These are phyloP conservation scores for Sutorius eximius DNA, from an alignment of 1,284 basidiomycete genomes.

Conservation along the genomic window DNA sequence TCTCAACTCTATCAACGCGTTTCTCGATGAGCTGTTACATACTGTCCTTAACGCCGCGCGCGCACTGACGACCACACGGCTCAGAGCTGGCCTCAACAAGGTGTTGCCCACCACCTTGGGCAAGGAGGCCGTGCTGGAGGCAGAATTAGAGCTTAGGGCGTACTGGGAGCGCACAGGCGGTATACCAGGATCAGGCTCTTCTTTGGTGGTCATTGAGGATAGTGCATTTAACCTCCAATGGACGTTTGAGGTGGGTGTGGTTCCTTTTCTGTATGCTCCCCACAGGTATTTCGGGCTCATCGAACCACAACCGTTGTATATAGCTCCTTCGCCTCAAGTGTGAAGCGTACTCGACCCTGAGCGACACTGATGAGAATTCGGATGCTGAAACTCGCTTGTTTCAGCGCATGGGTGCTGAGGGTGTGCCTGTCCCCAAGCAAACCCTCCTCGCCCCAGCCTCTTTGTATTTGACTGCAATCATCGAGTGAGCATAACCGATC, in stretches of 20 bases:
- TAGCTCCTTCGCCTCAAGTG: constrained; percentile 80
- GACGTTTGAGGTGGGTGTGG: constrained; percentile 67
- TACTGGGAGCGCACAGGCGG: constrained; percentile 74
- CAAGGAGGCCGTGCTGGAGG: constrained; percentile 88
- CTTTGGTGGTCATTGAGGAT: constrained; percentile 45
- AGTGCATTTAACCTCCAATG: constrained; percentile 65
- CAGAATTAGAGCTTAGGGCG: constrained; percentile 84
- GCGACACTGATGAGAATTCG: constrained; percentile 76
- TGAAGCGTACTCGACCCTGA: constrained; percentile 81
- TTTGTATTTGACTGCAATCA: constrained; percentile 87
- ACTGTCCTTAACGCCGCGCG: constrained; percentile 68
- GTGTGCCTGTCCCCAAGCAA: constrained; percentile 50
- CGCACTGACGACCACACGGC: constrained; percentile 72
- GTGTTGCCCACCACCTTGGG: constrained; percentile 78
- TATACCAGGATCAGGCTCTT: constrained; percentile 36
- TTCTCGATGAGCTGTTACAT: constrained; percentile 87
- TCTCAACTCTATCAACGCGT: constrained; percentile 75
- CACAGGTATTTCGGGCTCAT: constrained; percentile 7
- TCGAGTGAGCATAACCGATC: constrained; percentile 67
- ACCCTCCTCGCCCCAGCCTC: constrained; percentile 78
- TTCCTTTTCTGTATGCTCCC: neutral
- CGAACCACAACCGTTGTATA: neutral
- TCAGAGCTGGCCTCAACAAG: constrained; percentile 72
- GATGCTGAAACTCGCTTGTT: constrained; percentile 60
- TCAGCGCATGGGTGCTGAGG: constrained; percentile 51